Percentiles rank a stretch among this genome's conserved stretches.
Conservation (phyloP, 352 stramenopile species). For the Globisporangium splendens region DNA sequence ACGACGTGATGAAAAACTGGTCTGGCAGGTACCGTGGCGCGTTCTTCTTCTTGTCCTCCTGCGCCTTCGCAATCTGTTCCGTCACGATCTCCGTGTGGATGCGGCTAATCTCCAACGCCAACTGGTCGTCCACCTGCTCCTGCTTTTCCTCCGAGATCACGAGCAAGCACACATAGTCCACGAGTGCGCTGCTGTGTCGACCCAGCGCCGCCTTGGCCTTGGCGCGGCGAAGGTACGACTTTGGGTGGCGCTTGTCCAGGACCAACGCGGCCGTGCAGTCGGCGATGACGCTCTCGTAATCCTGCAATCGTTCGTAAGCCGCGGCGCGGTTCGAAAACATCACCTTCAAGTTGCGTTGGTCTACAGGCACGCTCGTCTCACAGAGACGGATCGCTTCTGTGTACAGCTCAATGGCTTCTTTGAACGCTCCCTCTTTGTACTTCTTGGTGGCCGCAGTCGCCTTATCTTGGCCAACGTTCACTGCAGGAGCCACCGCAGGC, state of each 20-base stretch:
- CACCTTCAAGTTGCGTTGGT: conserved; percentile 78
- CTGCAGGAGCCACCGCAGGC: conserved; percentile 2
- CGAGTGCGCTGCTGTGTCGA: conserved; percentile 55
- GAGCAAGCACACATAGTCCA: conserved; percentile 78
- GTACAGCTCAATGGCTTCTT: conserved; percentile 70
- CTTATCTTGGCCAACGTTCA: conserved; percentile 53
- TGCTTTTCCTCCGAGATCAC: conserved; percentile 79
- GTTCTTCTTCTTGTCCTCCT: conserved; percentile 54
- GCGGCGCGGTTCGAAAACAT: conserved; percentile 84
- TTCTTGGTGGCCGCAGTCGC: conserved; percentile 70
- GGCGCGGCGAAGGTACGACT: conserved; percentile 74
- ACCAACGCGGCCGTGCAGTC: conserved; percentile 59
- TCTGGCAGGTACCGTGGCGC: conserved; percentile 61
- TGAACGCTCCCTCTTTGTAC: conserved; percentile 73
- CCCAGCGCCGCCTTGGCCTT: conserved; percentile 53
- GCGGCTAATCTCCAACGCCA: conserved; percentile 70
- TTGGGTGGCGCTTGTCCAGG: conserved; percentile 69
- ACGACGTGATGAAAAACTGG: conserved; percentile 83
- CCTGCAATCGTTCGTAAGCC: conserved; percentile 65
- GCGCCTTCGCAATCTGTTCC: conserved; percentile 56
- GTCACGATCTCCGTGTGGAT: conserved; percentile 72
- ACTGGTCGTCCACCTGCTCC: conserved; percentile 64
- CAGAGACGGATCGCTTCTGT: conserved; percentile 55
- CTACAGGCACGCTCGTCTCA: conserved; percentile 48
- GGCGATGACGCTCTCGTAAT: conserved; percentile 53